Evolutionary conservation across 768 basidiomycete species (phyloP).

Genomic region (Mycena kentingensis): DNA sequence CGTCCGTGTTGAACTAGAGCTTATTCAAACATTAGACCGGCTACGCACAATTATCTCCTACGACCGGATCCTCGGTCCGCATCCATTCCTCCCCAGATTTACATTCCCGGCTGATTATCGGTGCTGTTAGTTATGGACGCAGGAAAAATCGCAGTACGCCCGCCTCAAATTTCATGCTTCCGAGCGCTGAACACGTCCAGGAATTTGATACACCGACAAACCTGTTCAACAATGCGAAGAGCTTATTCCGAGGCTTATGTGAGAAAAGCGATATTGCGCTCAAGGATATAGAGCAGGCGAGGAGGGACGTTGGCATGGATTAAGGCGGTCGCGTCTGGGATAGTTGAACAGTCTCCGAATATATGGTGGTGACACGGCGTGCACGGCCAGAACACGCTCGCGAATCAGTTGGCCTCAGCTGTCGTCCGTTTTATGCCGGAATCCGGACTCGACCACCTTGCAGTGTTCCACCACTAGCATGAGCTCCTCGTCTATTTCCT

Average conservation of each 20-base stretch:
- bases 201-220: conserved; percentile 54
- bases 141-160: conserved; percentile 52
- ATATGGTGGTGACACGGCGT: no score
- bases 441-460: no score
- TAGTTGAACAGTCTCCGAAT: no score
- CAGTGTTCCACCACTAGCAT: no score
- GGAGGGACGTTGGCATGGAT: no score
- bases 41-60: conserved; percentile 75
- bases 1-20: conserved; percentile 18
- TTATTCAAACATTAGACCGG: conserved; percentile 47
- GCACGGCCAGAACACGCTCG: no score
- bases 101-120: neutral
- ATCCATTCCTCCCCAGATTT: neutral
- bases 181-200: conserved; percentile 22
- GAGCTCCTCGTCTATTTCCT: no score
- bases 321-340: no score
- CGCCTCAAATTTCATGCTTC: no score
- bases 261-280: conserved; percentile 43
- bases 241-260: conserved; percentile 52
- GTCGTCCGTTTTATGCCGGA: no score
- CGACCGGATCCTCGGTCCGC: conserved; percentile 57
- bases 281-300: conserved; percentile 37
- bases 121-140: conserved; percentile 47
- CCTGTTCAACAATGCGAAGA: conserved; percentile 39
- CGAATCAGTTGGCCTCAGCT: no score